phyloP scores from a whole-genome alignment of 768 basidiomycete genomes.

The Suillus brevipes region DNA sequence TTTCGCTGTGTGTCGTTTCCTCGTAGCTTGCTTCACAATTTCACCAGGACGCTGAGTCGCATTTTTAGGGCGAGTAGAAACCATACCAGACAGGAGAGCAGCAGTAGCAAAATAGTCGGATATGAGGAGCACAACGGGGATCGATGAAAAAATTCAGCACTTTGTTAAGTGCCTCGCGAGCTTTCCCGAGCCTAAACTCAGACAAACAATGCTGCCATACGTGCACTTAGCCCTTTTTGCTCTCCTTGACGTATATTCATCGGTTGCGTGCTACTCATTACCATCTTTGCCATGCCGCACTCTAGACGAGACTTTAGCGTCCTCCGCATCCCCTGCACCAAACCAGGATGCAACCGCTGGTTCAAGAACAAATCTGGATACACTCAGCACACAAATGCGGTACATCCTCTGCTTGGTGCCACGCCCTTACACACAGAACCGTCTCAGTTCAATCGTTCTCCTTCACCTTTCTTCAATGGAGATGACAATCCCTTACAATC shows the following conservation, averaged over 20 bases:
- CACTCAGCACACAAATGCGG: not conserved
- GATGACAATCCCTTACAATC: no score
- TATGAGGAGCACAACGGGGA: not conserved
- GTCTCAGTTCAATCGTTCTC: not conserved
- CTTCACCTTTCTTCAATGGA: not conserved
- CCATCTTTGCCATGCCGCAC: slow-evolving; percentile 11
- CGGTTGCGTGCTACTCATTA: no score
- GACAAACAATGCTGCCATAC: not conserved
- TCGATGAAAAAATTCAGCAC: not conserved
- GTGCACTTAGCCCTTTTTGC: not conserved
- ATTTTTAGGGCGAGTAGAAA: slow-evolving; percentile 5
- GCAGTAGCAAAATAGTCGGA: no score
- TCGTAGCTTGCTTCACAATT: not conserved
- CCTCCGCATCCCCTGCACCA: not conserved
- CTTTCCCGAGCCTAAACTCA: not conserved
- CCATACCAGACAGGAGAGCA: not conserved
- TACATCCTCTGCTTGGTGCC: not conserved
- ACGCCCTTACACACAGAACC: not conserved
- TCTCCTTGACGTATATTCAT: not conserved
- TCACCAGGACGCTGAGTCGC: slow-evolving; percentile 10
- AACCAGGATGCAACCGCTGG: not conserved
- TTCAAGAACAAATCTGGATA: slow-evolving; percentile 5
- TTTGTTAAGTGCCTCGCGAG: not conserved
- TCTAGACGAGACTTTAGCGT: not conserved
- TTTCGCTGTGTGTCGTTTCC: slow-evolving; percentile 10